Conservation (phyloP, 139 green algal species). For the Coccomyxa sp. region DNA sequence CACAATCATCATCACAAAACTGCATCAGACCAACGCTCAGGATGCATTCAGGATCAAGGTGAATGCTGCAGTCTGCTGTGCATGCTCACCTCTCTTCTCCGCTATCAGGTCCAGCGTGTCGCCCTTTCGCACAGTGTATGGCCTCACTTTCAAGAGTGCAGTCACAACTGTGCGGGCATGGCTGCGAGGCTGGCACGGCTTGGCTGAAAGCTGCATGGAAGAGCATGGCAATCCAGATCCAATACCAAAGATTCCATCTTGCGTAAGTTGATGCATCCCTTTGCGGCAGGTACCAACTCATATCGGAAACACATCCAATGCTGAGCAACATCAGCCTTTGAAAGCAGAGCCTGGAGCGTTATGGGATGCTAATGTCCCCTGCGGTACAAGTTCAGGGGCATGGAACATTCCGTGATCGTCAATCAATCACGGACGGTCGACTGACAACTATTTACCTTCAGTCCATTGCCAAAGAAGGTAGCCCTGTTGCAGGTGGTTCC, state of each 20-base stretch:
- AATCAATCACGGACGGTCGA: neutral
- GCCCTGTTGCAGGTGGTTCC: neutral
- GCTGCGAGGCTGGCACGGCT: neutral
- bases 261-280: neutral
- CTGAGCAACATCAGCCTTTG: too few relatives aligned
- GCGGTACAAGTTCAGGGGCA: neutral
- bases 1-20: neutral
- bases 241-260: neutral
- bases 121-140: constrained; percentile 83
- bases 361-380: neutral
- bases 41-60: neutral
- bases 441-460: neutral
- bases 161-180: neutral
- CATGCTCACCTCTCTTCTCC: constrained; percentile 73
- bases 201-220: neutral
- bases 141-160: constrained; percentile 41
- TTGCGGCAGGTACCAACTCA: too few relatives aligned
- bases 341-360: too few relatives aligned
- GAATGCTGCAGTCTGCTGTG: neutral
- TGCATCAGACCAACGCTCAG: neutral
- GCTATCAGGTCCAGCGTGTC: constrained; percentile 76
- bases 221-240: neutral
- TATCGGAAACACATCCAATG: too few relatives aligned
- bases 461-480: neutral
- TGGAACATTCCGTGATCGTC: neutral